phyloP scores from a whole-genome alignment of 129 eudicot genomes.

The Lactuca sativa region DNA sequence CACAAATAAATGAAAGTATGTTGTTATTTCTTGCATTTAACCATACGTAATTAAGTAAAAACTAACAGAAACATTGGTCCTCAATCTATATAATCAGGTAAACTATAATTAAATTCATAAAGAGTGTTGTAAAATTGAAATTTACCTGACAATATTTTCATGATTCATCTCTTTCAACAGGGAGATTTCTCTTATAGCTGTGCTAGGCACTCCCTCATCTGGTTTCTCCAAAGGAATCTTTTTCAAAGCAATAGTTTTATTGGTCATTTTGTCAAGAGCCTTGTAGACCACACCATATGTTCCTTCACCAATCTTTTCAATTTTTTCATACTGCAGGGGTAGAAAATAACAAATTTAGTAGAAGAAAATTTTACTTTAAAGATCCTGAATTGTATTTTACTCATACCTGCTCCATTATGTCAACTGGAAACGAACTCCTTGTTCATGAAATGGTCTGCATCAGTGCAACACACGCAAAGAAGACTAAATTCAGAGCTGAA shows the following conservation, averaged over 20 bases:
- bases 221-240: slow-evolving; percentile 90
- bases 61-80: not conserved
- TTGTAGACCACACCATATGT: slow-evolving; percentile 95
- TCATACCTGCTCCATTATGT: slow-evolving; percentile 10
- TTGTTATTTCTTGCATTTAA: not conserved
- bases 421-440: not conserved
- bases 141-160: not conserved
- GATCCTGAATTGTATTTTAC: not conserved
- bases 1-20: not conserved
- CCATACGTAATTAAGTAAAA: not conserved
- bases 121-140: not conserved
- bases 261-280: slow-evolving; percentile 78
- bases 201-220: slow-evolving; percentile 96
- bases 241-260: slow-evolving; percentile 91
- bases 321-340: slow-evolving; percentile 73
- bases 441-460: slow-evolving; percentile 7
- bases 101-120: not conserved
- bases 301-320: slow-evolving; percentile 96
- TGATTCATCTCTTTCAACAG: slow-evolving; percentile 70
- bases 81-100: not conserved
- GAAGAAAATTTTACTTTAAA: not conserved
- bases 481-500: not conserved
- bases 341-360: not conserved
- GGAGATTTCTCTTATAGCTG: slow-evolving; percentile 93
- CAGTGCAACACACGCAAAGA: slow-evolving; percentile 7